These are phyloP conservation scores for Penicillium daleae DNA, from an alignment of 495 filamentous ascomycete genomes.

Conservation along the genomic window DNA sequence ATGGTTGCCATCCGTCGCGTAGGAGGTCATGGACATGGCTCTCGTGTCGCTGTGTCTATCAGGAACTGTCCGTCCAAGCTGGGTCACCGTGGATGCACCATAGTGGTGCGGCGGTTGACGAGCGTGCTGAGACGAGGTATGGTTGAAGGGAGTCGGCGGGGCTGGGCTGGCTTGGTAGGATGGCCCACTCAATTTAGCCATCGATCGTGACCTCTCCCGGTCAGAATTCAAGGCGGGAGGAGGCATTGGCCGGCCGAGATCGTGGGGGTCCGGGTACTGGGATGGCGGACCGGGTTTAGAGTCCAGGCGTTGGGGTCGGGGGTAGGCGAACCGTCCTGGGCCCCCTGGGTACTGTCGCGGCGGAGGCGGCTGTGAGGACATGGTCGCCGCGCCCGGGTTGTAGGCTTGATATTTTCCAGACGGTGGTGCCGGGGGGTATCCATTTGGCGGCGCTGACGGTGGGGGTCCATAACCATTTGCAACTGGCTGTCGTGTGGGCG, in stretches of 20 bases:
- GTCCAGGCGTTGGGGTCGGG: constrained; percentile 70
- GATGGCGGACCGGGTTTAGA: constrained; percentile 65
- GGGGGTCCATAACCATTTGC: constrained; percentile 53
- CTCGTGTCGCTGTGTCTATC: constrained; percentile 85
- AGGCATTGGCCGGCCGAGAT: constrained; percentile 54
- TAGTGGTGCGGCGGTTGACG: constrained; percentile 72
- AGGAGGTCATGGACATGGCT: constrained; percentile 93
- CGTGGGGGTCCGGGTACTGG: constrained; percentile 54
- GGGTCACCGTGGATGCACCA: constrained; percentile 67
- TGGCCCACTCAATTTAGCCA: constrained; percentile 71
- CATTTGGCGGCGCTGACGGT: constrained; percentile 41
- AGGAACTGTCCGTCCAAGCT: constrained; percentile 87
- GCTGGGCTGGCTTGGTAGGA: constrained; percentile 52
- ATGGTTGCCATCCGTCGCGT: constrained; percentile 75
- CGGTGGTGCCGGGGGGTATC: constrained; percentile 40
- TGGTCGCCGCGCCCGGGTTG: constrained; percentile 55
- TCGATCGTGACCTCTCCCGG: constrained; percentile 73
- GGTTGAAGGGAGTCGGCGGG: constrained; percentile 67
- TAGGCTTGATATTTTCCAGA: constrained; percentile 51
- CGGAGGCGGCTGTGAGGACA: constrained; percentile 64
- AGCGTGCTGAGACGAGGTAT: constrained; percentile 71
- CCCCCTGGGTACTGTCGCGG: constrained; percentile 58
- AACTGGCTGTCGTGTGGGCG: constrained; percentile 61
- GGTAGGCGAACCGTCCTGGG: constrained; percentile 57
- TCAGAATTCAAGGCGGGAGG: constrained; percentile 81